A percentile compares a stretch with the other conserved stretches of the same genome.
phyloP scores from a whole-genome alignment of 2,329 filamentous ascomycete species.

The Trichoderma pleuroti region DNA sequence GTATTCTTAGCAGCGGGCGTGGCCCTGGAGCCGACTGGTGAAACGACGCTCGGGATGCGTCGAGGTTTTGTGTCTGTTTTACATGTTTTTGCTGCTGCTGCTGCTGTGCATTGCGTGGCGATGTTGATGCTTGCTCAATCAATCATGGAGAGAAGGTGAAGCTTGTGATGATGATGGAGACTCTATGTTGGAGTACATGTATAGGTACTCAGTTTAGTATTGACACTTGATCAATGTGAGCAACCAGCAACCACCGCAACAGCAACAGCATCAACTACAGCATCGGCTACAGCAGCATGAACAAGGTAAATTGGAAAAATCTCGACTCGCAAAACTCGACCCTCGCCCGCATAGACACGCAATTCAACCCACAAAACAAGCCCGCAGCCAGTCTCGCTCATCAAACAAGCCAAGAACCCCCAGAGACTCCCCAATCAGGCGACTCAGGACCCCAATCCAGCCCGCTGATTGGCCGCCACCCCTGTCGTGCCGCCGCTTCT shows the following conservation, averaged over 20 bases:
- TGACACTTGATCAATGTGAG: neutral
- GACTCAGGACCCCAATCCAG: slow-evolving; percentile 7
- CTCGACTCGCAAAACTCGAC: neutral
- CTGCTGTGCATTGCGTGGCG: neutral
- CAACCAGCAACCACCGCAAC: neutral
- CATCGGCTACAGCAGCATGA: neutral
- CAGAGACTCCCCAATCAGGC: slow-evolving; percentile 19
- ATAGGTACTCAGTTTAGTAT: too few relatives aligned
- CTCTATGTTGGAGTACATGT: neutral
- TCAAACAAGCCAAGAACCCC: neutral
- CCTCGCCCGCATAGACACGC: neutral
- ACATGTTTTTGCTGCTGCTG: neutral
- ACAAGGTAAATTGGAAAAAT: neutral
- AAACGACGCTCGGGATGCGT: neutral
- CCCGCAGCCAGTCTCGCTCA: neutral
- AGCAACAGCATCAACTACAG: neutral
- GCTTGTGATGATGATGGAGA: neutral
- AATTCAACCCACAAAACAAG: neutral
- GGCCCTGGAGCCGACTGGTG: neutral
- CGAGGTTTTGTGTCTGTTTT: neutral
- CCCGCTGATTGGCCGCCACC: slow-evolving; percentile 14
- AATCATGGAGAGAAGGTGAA: neutral
- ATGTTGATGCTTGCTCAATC: neutral
- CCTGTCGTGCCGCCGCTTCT: slow-evolving; percentile 7
- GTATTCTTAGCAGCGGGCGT: neutral